Percentiles rank a stretch among this genome's conserved stretches.
Evolutionary conservation across 2,329 filamentous ascomycete genomes (phyloP).

Genomic region (Hirsutella rhossiliensis): DNA sequence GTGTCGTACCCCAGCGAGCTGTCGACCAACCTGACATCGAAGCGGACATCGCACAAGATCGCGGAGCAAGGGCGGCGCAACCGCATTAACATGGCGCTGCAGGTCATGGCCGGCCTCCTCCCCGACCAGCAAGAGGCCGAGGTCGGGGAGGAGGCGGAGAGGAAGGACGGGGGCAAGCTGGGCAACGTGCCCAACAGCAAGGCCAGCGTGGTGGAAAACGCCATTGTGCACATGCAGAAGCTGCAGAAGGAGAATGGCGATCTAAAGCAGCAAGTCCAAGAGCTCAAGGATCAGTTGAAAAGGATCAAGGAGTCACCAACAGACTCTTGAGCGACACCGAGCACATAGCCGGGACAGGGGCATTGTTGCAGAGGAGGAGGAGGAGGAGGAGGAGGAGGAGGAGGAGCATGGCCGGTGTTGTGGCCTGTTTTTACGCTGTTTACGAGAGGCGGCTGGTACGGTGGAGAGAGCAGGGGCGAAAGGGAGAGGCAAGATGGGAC

Average conservation of each 20-base stretch:
- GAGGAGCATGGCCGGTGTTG: too few relatives aligned
- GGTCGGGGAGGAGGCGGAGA: conserved; percentile 30
- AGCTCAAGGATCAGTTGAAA: conserved; percentile 19
- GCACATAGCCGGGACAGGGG: neutral
- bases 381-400: too few relatives aligned
- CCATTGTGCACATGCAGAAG: conserved; percentile 87
- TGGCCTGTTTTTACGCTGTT: too few relatives aligned
- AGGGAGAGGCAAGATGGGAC: too few relatives aligned
- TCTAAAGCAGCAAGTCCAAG: conserved; percentile 48
- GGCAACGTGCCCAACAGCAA: conserved; percentile 65
- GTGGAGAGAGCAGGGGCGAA: too few relatives aligned
- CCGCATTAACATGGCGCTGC: conserved; percentile 85
- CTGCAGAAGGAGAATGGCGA: conserved; percentile 62
- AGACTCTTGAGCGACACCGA: neutral
- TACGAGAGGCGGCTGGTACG: too few relatives aligned
- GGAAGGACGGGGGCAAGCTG: conserved; percentile 32
- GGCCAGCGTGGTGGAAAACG: conserved; percentile 92
- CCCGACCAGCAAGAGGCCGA: conserved; percentile 40
- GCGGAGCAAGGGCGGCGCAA: conserved; percentile 93
- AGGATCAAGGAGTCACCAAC: conserved; percentile 7
- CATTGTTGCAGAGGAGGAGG: too few relatives aligned
- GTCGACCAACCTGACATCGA: conserved; percentile 88
- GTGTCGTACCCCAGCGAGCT: conserved; percentile 84
- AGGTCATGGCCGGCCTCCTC: conserved; percentile 81
- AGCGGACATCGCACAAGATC: conserved; percentile 95